Percentiles rank a stretch among this genome's conserved stretches.
These are phyloP conservation scores for Saussurea involucrata DNA, from an alignment of 129 eudicot species.

Conservation along the genomic window DNA sequence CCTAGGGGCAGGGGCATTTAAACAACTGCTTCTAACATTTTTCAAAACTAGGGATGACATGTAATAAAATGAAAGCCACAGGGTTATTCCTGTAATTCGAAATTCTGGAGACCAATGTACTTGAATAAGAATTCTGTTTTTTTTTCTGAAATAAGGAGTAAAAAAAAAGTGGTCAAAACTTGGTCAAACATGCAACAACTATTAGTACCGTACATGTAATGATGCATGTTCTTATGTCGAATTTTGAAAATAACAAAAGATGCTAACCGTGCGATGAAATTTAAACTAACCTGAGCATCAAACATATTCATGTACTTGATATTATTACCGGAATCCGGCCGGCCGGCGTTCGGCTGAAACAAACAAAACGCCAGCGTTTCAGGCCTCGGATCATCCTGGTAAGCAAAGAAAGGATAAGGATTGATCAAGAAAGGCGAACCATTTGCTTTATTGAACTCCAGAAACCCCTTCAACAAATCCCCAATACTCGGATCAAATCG, in stretches of 20 bases:
- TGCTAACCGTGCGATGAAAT: conserved; percentile 19
- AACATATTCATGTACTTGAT: conserved; percentile 87
- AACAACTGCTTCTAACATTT: no score
- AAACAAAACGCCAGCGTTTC: conserved; percentile 75
- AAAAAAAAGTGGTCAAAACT: no score
- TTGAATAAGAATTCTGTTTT: neutral
- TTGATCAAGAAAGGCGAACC: conserved; percentile 80
- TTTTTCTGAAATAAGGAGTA: neutral
- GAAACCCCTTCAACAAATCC: conserved; percentile 54
- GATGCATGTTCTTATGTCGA: conserved; percentile 7
- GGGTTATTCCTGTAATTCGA: neutral
- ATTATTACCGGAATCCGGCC: conserved; percentile 68
- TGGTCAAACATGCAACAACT: neutral
- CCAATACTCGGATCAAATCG: conserved; percentile 44
- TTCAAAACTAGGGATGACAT: no score
- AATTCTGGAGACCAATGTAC: neutral
- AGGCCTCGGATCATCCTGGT: conserved; percentile 75
- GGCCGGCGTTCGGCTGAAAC: conserved; percentile 80
- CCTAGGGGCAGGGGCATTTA: no score
- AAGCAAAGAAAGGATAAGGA: conserved; percentile 87
- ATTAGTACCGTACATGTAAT: conserved; percentile 2
- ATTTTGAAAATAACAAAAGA: neutral
- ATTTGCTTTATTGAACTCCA: conserved; percentile 51
- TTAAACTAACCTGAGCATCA: conserved; percentile 71
- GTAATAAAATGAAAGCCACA: neutral